A percentile compares a stretch with the other conserved stretches of the same genome.
phyloP scores from a whole-genome alignment of 2,329 filamentous ascomycete species.

The Epichloe uncinata region DNA sequence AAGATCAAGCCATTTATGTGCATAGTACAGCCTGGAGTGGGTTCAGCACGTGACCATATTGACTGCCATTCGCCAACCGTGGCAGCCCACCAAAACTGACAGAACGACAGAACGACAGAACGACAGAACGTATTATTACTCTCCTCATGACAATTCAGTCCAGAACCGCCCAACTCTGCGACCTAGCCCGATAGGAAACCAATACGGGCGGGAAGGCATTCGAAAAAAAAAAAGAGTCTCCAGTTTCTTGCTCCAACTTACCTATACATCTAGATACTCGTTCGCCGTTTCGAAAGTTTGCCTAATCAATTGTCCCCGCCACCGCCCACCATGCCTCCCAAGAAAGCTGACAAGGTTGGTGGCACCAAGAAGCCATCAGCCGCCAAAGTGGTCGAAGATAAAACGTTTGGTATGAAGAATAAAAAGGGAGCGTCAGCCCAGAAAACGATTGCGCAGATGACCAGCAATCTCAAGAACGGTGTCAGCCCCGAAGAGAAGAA shows the following conservation, averaged over 20 bases:
- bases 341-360: conserved; percentile 41
- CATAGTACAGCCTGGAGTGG: not conserved
- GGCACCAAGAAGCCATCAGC: conserved; percentile 42
- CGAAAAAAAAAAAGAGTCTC: not conserved
- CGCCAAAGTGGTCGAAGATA: conserved; percentile 68
- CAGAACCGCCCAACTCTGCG: not conserved
- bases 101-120: conserved; percentile 4
- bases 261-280: not conserved
- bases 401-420: conserved; percentile 99
- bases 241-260: not conserved
- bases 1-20: too few species aligned
- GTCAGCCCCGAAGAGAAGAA: conserved; percentile 81
- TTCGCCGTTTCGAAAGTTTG: not conserved
- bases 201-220: not conserved
- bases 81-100: conserved; percentile 10
- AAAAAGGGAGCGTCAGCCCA: conserved; percentile 95
- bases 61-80: conserved; percentile 15
- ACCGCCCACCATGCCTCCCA: conserved; percentile 55
- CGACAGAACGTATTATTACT: conserved; percentile 2
- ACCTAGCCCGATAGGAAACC: not conserved
- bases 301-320: conserved; percentile 10
- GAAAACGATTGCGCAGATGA: conserved; percentile 77
- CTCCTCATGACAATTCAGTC: not conserved
- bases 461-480: conserved; percentile 56
- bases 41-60: conserved; percentile 13